Evolutionary conservation across 148 eudicot genomes (phyloP).

Genomic region (Diospyros kaki): DNA sequence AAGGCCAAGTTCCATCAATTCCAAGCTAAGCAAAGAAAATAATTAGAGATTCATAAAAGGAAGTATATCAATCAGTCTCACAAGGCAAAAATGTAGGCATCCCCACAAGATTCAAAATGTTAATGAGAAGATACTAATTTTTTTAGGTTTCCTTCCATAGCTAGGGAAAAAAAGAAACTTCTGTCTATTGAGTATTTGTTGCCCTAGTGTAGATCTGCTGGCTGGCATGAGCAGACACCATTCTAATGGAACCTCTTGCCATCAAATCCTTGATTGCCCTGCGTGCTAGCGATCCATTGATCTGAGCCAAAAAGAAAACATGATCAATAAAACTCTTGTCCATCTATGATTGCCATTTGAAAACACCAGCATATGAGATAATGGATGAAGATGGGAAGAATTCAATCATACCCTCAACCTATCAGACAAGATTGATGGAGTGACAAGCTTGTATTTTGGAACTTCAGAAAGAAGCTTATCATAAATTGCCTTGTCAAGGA

Average conservation of each 20-base stretch:
- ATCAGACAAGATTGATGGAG: neutral
- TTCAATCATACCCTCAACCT: neutral
- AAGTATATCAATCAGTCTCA: too few relatives aligned
- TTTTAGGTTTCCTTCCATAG: too few relatives aligned
- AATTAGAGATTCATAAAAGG: too few relatives aligned
- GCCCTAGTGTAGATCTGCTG: constrained; percentile 53
- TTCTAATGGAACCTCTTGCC: constrained; percentile 41
- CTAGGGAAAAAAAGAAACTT: too few relatives aligned
- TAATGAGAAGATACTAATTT: too few relatives aligned
- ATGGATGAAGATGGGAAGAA: neutral
- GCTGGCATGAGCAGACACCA: constrained; percentile 52
- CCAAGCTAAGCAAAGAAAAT: too few relatives aligned
- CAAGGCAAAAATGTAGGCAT: too few relatives aligned
- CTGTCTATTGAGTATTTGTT: constrained; percentile 4
- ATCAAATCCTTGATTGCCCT: constrained; percentile 44
- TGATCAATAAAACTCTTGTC: neutral
- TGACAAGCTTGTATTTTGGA: neutral
- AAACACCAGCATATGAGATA: neutral
- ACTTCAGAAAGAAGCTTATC: neutral
- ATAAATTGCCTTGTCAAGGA: neutral
- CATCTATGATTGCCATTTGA: neutral
- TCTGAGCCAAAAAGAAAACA: constrained; percentile 18
- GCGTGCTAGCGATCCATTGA: constrained; percentile 52
- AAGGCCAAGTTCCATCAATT: too few relatives aligned
- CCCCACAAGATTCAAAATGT: too few relatives aligned